Evolutionary conservation across 2,329 filamentous ascomycete genomes (phyloP), one percentile per base, ranked within the genome.

Genomic region (Alternaria brassicicola): DNA sequence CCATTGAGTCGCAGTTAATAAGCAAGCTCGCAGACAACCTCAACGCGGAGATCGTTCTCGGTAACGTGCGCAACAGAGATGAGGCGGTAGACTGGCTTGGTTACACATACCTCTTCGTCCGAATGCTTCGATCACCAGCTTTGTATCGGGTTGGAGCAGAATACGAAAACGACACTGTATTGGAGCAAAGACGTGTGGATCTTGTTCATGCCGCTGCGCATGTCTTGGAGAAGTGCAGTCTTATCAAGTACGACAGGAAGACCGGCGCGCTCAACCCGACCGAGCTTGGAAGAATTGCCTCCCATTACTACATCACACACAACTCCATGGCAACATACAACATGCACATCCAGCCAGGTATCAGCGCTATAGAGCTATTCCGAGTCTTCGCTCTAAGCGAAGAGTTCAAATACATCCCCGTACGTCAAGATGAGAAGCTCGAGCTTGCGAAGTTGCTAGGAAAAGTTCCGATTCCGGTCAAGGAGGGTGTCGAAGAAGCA

Each of bases 31-130:
- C 95, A 2, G 95, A 99, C 79, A 98, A 97, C 64, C 83, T 99
- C 63, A 99, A 99, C 69, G 95, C 95, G 3, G 95, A 99, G 75
- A 85, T 99, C 70, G 96, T 99, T 9, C 85, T 99, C 19, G 95
- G 95, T 50, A 99, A 97, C 70, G 87, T 99, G 25, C 88, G 94
- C 55, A 93, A 84, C 60, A 88, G 96, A 58, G 94, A 99, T 66
- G 95, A 99, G 74, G 95, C 91, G 67, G 95, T 99, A n/a, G 93
- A 99, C 74, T 99, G 95, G 95, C 86, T 99, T 31, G 94, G 95
- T 12, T 99, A 99, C 78, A 97, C 94, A 0, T 99, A 99, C 76
- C 87, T 99, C 17, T 99, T 97, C 73, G 92, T 99, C 53, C 91
- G 95, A 48, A 99, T 99, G 95, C 85, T 99, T 62, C 89, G 95